Evolutionary conservation across 768 basidiomycete genomes (phyloP).

Genomic region (Mrakia frigida): DNA sequence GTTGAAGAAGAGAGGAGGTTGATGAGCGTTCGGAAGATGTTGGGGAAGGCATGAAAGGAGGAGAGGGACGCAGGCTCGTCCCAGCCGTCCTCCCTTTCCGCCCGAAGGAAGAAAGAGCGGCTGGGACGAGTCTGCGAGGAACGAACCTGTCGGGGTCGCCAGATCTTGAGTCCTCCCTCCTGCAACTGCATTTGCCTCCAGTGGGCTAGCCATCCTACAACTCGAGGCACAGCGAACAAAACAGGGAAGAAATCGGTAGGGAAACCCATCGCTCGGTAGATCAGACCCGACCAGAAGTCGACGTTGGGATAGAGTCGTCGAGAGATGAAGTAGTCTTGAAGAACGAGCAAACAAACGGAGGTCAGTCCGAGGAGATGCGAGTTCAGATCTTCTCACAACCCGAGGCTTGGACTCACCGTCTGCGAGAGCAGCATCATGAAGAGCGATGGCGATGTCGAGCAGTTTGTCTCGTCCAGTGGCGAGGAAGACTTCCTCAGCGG

Average conservation of each 20-base stretch:
- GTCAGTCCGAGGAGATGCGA: not conserved
- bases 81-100: no score
- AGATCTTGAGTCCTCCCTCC: constrained; percentile 84
- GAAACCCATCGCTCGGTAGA: constrained; percentile 83
- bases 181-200: constrained; percentile 89
- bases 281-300: constrained; percentile 67
- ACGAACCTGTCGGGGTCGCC: constrained; percentile 67
- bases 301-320: constrained; percentile 82
- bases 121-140: no score
- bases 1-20: not conserved
- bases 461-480: constrained; percentile 80
- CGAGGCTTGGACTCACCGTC: constrained; percentile 46
- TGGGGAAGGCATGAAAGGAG: no score
- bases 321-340: constrained; percentile 67
- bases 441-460: constrained; percentile 79
- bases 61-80: no score
- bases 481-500: constrained; percentile 85
- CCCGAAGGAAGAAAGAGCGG: no score
- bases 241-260: constrained; percentile 73
- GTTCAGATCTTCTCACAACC: no score
- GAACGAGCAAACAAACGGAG: not conserved
- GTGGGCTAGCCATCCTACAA: constrained; percentile 88
- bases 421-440: constrained; percentile 81
- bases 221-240: constrained; percentile 82
- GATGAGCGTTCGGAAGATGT: no score